These are phyloP conservation scores for Phytophthora niederhauseri DNA, from an alignment of 352 stramenopile genomes.

Conservation along the genomic window DNA sequence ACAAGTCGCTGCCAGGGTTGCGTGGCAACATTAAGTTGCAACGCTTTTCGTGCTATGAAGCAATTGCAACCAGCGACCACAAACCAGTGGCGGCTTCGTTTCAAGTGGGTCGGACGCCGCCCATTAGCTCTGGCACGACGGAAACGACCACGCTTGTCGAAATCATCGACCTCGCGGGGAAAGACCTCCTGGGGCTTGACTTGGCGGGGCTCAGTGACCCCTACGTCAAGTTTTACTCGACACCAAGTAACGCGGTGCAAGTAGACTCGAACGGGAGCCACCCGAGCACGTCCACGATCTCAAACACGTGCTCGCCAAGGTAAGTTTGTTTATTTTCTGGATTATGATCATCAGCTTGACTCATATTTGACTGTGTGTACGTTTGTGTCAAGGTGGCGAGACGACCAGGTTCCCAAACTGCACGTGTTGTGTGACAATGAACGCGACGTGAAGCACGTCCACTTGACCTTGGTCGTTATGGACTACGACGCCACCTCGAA, in stretches of 20 bases:
- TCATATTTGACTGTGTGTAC: not conserved
- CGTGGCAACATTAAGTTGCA: conserved; percentile 57
- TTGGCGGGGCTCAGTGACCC: conserved; percentile 79
- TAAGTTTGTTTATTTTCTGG: conserved; percentile 34
- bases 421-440: conserved; percentile 56
- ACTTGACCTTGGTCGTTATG: conserved; percentile 81
- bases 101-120: conserved; percentile 43
- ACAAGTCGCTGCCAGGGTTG: conserved; percentile 78
- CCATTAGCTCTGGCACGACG: conserved; percentile 28
- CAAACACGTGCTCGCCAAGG: conserved; percentile 63
- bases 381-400: conserved; percentile 46
- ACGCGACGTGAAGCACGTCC: conserved; percentile 59
- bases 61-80: conserved; percentile 83
- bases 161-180: conserved; percentile 61
- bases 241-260: conserved; percentile 57
- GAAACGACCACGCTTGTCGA: conserved; percentile 58
- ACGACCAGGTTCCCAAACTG: conserved; percentile 73
- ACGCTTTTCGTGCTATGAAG: conserved; percentile 62
- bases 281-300: conserved; percentile 65
- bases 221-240: conserved; percentile 84
- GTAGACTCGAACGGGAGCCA: conserved; percentile 53
- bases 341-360: conserved; percentile 1
- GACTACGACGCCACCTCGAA: conserved; percentile 81
- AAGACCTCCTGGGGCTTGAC: conserved; percentile 75
- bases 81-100: conserved; percentile 80